Percentiles rank a stretch among this genome's conserved stretches.
Conservation (phyloP, 805 yeast species). For the Tetrapisispora arboricola region DNA sequence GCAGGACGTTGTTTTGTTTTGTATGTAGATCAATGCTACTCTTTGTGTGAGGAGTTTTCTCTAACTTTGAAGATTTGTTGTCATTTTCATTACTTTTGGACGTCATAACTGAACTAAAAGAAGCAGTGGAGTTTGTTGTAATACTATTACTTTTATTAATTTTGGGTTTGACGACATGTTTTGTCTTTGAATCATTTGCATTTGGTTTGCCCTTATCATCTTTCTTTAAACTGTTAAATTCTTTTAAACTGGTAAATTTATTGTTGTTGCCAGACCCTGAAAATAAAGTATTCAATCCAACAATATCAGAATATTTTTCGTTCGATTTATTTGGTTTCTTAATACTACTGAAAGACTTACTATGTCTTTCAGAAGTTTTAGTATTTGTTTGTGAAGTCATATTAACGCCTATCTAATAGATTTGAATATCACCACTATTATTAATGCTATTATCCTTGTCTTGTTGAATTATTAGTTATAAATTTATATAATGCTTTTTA, state of each 20-base stretch:
- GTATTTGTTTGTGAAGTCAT: conserved; percentile 3
- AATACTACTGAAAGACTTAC: conserved; percentile 10
- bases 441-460: too few species aligned
- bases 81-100: neutral
- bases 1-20: neutral
- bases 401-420: neutral
- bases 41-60: neutral
- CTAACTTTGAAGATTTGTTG: neutral
- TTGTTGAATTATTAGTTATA: too few species aligned
- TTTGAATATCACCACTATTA: too few species aligned
- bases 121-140: neutral
- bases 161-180: neutral
- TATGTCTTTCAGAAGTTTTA: conserved; percentile 8
- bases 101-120: neutral
- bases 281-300: neutral
- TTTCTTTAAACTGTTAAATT: conserved; percentile 1
- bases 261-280: neutral
- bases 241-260: conserved; percentile 4
- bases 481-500: too few species aligned
- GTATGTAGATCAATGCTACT: neutral
- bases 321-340: conserved; percentile 5
- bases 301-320: neutral
- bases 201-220: neutral
- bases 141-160: neutral
- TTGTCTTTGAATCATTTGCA: neutral